Evolutionary conservation across 2,329 filamentous ascomycete species (phyloP).

Genomic region (Microdochium bolleyi): DNA sequence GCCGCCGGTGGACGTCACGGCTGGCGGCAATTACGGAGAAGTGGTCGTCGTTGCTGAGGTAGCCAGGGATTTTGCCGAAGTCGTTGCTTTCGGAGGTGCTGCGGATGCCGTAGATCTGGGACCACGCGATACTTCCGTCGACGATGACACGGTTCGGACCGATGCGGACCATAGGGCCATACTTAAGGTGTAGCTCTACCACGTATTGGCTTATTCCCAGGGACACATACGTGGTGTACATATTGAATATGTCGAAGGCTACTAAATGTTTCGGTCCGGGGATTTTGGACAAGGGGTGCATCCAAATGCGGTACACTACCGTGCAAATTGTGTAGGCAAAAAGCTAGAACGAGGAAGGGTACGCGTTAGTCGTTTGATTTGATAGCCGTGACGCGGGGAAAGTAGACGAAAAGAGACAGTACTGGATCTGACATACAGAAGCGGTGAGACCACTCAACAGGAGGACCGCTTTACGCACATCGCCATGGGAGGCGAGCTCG

Average conservation of each 20-base stretch:
- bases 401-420: too few relatives aligned
- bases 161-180: background rate
- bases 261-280: background rate
- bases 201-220: background rate
- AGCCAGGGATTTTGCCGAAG: conserved; percentile 18
- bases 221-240: background rate
- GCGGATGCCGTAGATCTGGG: conserved; percentile 4
- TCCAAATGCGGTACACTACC: too few relatives aligned
- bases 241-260: background rate
- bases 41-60: conserved; percentile 14
- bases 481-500: too few relatives aligned
- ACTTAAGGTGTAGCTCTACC: background rate
- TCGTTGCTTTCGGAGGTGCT: conserved; percentile 12
- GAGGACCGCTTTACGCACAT: too few relatives aligned
- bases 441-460: too few relatives aligned
- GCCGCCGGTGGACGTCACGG: background rate
- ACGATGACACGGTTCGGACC: background rate
- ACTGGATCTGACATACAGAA: too few relatives aligned
- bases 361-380: too few relatives aligned
- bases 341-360: too few relatives aligned
- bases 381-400: too few relatives aligned
- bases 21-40: conserved; percentile 10
- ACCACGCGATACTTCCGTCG: background rate
- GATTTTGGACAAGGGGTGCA: background rate
- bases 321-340: too few relatives aligned